Evolutionary conservation across 441 rosid species (phyloP), one percentile per base, ranked within the genome.

Genomic region (Jatropha multifida): DNA sequence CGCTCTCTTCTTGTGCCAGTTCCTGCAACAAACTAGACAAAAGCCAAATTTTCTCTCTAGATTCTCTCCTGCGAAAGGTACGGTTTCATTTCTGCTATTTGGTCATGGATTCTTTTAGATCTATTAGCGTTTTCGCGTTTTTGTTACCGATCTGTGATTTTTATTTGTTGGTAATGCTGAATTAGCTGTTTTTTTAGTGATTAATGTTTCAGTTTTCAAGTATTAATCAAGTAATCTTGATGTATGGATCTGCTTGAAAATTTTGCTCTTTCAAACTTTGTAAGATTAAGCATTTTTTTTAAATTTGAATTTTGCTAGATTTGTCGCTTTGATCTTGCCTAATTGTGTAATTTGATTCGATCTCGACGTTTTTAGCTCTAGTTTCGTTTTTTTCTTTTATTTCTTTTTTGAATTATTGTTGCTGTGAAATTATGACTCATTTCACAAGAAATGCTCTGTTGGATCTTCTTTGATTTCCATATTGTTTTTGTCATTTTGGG

Each of bases 361-460:
- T 72, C 75, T 49, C 55, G 49, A 56, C 37, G 63, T 41, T 70
- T 27, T 49, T 15, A 18, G 38, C 63, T 38, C 32, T 58, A 20
- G 62, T 58, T 58, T 58, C 14, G 27, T 9, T n/a, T 20, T 4
- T 58, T 20, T 2, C 26, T 52, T 52, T 13, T 14, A 8, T 62
- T 7, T 62, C 11, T 27, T 0, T 23, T 27, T 62, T 26, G 32
- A 3, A 0, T 62, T 62, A 10, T 11, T 11, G 8, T 44, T 44
- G 10, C 10, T 7, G 48, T 44, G 32, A 32, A 32, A 32, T 32
- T 32, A 32, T 32, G 32, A 32, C 32, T 32, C 32, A 32, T 32
- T 1, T 32, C 32, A 32, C 32, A 32, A 32, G 2, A 32, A 32
- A 32, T 32, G 32, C 32, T 32, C 2, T 2, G 2, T 32, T 32